These are phyloP conservation scores for Dentipellis fragilis DNA, from an alignment of 768 basidiomycete species.

Conservation along the genomic window DNA sequence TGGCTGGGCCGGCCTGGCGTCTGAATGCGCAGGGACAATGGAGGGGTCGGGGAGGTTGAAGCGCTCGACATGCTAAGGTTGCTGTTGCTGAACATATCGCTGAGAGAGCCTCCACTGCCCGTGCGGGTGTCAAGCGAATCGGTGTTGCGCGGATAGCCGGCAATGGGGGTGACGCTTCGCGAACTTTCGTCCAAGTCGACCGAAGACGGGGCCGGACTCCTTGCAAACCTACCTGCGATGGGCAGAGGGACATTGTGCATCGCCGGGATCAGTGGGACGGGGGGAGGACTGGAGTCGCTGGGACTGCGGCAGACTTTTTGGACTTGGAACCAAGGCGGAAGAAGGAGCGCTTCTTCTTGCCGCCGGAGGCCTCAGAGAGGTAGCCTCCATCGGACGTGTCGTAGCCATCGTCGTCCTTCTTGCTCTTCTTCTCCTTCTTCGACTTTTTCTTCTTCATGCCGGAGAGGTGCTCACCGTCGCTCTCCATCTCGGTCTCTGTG, in stretches of 20 bases:
- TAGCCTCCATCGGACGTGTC: constrained; percentile 21
- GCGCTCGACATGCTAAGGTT: background rate
- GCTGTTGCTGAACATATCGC: background rate
- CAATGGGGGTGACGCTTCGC: background rate
- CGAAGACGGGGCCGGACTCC: constrained; percentile 1
- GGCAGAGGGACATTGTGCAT: constrained; percentile 1
- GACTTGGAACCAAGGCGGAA: constrained; percentile 7
- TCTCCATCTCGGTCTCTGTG: constrained; percentile 20
- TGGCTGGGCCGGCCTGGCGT: background rate
- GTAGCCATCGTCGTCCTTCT: constrained; percentile 4
- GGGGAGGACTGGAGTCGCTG: background rate
- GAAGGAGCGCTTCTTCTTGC: constrained; percentile 22
- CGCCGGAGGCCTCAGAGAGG: constrained; percentile 18
- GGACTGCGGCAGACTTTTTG: background rate
- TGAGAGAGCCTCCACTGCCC: background rate
- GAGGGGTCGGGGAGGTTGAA: background rate
- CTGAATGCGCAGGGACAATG: background rate
- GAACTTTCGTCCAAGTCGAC: background rate
- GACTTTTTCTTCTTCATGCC: constrained; percentile 8
- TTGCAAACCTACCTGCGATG: constrained; percentile 2
- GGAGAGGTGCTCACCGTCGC: constrained; percentile 22
- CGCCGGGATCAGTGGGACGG: constrained; percentile 9
- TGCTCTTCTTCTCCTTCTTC: constrained; percentile 7
- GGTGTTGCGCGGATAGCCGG: background rate
- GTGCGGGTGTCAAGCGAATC: background rate